phyloP scores from a whole-genome alignment of 306 rosid species.

The Sindora glabra region DNA sequence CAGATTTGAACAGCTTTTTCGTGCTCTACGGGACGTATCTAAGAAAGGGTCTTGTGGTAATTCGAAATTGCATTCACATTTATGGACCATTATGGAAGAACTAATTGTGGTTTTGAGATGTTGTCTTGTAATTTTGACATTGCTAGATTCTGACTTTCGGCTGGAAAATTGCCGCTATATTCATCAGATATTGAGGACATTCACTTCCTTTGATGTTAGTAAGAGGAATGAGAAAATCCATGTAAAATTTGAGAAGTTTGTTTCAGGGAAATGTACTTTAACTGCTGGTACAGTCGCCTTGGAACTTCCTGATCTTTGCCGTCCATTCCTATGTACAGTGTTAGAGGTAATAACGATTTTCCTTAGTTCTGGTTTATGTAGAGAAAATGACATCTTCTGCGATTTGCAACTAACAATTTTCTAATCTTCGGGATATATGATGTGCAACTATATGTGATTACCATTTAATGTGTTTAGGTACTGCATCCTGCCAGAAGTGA shows the following conservation, averaged over 20 bases:
- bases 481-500: no score
- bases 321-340: slow-evolving; percentile 46
- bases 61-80: slow-evolving; percentile 10
- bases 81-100: slow-evolving; percentile 31
- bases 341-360: slow-evolving; percentile 47
- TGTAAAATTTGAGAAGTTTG: slow-evolving; percentile 28
- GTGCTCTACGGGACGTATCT: slow-evolving; percentile 10
- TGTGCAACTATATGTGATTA: background rate
- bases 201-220: slow-evolving; percentile 18
- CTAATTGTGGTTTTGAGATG: slow-evolving; percentile 48
- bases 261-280: slow-evolving; percentile 15
- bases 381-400: background rate
- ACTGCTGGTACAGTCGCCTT: slow-evolving; percentile 13
- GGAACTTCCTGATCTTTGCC: slow-evolving; percentile 35
- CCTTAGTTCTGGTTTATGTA: background rate
- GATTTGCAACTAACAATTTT: background rate
- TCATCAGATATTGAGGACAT: slow-evolving; percentile 24
- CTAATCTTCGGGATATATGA: background rate
- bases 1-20: slow-evolving; percentile 28
- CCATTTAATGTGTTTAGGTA: no score
- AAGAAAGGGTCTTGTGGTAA: background rate
- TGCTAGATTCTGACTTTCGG: slow-evolving; percentile 24
- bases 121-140: slow-evolving; percentile 40
- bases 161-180: slow-evolving; percentile 30
- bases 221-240: slow-evolving; percentile 10